Evolutionary conservation across 495 filamentous ascomycete genomes (phyloP), one percentile per base, ranked within the genome.

Genomic region (Delitschia confertaspora): DNA sequence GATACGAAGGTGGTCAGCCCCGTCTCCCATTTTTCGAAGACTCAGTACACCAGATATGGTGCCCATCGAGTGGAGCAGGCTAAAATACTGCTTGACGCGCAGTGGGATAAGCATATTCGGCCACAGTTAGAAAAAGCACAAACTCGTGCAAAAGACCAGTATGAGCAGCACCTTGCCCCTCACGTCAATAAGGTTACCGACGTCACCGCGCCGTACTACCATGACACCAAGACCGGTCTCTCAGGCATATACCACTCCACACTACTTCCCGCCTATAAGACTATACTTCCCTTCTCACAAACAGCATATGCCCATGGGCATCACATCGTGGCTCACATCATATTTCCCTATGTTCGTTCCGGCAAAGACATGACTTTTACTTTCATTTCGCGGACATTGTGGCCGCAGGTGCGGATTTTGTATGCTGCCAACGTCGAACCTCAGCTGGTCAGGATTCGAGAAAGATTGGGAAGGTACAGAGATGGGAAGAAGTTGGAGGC

Each of bases 371-470:
- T 75, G 22, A 72, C 70, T 1, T 72, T 73, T 34, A 61, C 71
- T n/a, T 84, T 93, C 53, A 65, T 85, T 9, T 76, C 82, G 36
- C 70, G 76, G 31, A 83, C 74, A 2, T 55, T 94, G 9, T 91
- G 83, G 82, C 88, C 88, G 6, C 78, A 79, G 53, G 17, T 95
- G 5, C 72, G 80, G 20, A 73, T 85, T 18, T 64, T 94, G 8
- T 95, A 94, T 53, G 79, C 80, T 23, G 77, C 91, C 58, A 91
- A 89, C 51, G 89, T 99, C 6, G 88, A 95, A 64, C 93, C 93
- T 8, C 91, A 99, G 59, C 72, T 99, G 0, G 76, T 91, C 35
- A 83, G 86, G 50, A 96, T 99, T 49, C 79, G 85, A 10, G 82
- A 95, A 65, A 74, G 89, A 7, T 73, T 98, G 11, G 91, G 88